Percentiles rank a stretch among this genome's conserved stretches.
These are phyloP conservation scores for Stentor coeruleus DNA, from an alignment of 73 alveolate genomes.

Conservation along the genomic window DNA sequence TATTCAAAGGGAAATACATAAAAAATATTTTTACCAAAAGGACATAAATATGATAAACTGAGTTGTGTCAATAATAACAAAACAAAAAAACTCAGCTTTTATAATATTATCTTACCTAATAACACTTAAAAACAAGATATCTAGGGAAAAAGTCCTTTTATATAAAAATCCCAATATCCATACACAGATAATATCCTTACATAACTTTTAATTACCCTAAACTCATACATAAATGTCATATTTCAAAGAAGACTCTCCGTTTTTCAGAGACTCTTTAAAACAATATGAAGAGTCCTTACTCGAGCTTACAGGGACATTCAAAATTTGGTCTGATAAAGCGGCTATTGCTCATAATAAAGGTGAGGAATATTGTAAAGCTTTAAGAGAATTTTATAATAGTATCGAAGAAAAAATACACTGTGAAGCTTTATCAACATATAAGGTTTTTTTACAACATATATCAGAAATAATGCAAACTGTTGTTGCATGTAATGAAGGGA, in stretches of 20 bases:
- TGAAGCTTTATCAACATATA: background rate
- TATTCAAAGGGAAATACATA: no score
- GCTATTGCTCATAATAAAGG: background rate
- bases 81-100: no score
- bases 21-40: no score
- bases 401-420: background rate
- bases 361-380: background rate
- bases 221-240: background rate
- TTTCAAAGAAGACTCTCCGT: slow-evolving; percentile 13
- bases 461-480: background rate
- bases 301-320: background rate
- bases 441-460: background rate
- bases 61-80: no score
- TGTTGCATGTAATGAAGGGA: slow-evolving; percentile 10
- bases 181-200: no score
- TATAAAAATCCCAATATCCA: no score
- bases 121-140: no score
- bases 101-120: no score
- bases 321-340: background rate
- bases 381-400: background rate
- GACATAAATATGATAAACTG: no score
- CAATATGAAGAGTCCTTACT: background rate
- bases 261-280: background rate
- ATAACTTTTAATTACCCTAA: no score
- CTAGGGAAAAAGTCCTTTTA: no score